Evolutionary conservation across 2,329 filamentous ascomycete genomes (phyloP), one percentile per base, ranked within the genome.

Genomic region (Dryadomyces quercus-mongolicae): DNA sequence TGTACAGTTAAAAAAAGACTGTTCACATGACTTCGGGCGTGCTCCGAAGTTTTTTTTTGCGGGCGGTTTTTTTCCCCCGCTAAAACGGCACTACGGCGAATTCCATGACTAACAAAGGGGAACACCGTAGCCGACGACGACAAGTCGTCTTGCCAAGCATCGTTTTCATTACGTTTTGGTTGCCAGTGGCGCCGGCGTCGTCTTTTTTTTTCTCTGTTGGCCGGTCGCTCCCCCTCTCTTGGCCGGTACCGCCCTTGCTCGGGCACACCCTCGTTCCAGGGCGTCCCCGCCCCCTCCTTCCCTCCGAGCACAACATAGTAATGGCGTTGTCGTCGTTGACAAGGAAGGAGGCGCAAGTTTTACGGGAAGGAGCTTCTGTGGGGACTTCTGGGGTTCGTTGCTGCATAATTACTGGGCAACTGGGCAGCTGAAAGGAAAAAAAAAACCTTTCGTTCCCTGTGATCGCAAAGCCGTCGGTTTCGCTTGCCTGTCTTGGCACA

Each of bases 171-270:
- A 51, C 49, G 49, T 51, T 51, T 51, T 51, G 38, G 20, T 50
- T 42, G 16, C 34, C 18, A 40, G 20, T 48, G 9, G 43, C n/a
- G 18, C n/a, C 20, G n/a, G 9, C n/a, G 20, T 10, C 3, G 18
- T 3, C 7, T 31, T 55, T 60, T 53, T 44, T 51, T 53, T 54
- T 54, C 43, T 52, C 8, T 45, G 10, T 50, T 20, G 15, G 31
- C 31, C 25, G 21, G 20, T 20, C n/a, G n/a, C n/a, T 21, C 16
- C 34, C 40, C 21, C 15, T n/a, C 7, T 20, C 20, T 22, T 12
- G 22, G 31, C 31, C 46, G 46, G 22, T 22, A 22, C 46, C 22
- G 31, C 48, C 36, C 20, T 42, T n/a, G 25, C 25, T 8, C 25
- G 25, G 25, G 25, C 25, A 31, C 25, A 31, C 25, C 25, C 25